A percentile compares a stretch with the other conserved stretches of the same genome.
These are phyloP conservation scores for Strigomonas galati DNA, from an alignment of 208 protist species.

Conservation along the genomic window DNA sequence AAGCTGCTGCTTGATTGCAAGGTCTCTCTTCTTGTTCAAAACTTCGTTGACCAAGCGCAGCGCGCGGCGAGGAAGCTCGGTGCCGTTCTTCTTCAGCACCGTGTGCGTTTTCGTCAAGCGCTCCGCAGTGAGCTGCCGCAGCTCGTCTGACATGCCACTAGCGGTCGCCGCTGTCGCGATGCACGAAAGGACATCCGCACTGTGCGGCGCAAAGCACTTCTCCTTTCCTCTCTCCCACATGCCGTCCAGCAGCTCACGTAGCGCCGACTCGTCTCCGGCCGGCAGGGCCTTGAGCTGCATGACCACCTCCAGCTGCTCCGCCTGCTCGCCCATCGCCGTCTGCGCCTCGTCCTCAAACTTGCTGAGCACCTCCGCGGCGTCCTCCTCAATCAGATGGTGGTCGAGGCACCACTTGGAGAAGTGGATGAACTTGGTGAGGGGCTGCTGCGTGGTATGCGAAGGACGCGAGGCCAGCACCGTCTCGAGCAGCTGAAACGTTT, in stretches of 20 bases:
- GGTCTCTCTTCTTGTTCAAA: conserved; percentile 50
- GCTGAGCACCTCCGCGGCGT: conserved; percentile 21
- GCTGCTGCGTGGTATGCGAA: conserved; percentile 28
- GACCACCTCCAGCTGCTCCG: conserved; percentile 72
- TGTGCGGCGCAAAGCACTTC: conserved; percentile 51
- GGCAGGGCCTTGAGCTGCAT: conserved; percentile 49
- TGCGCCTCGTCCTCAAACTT: conserved; percentile 38
- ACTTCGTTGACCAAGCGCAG: conserved; percentile 62
- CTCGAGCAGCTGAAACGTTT: conserved; percentile 30
- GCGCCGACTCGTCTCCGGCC: conserved; percentile 32
- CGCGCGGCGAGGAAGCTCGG: conserved; percentile 63
- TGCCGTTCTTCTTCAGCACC: conserved; percentile 16
- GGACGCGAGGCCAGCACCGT: conserved; percentile 24
- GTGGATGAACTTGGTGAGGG: conserved; percentile 52
- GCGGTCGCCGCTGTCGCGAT: conserved; percentile 51
- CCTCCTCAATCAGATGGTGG: conserved; percentile 30
- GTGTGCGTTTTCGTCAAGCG: conserved; percentile 60
- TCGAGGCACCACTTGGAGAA: conserved; percentile 54
- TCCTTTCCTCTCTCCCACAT: conserved; percentile 46
- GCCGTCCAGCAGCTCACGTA: conserved; percentile 30
- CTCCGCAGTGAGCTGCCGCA: conserved; percentile 36
- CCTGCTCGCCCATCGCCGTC: conserved; percentile 36
- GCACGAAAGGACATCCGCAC: conserved; percentile 74
- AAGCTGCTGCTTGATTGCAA: conserved; percentile 21
- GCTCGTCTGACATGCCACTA: conserved; percentile 26